Conservation (phyloP, 768 basidiomycete genomes). For the Hericium coralloides region DNA sequence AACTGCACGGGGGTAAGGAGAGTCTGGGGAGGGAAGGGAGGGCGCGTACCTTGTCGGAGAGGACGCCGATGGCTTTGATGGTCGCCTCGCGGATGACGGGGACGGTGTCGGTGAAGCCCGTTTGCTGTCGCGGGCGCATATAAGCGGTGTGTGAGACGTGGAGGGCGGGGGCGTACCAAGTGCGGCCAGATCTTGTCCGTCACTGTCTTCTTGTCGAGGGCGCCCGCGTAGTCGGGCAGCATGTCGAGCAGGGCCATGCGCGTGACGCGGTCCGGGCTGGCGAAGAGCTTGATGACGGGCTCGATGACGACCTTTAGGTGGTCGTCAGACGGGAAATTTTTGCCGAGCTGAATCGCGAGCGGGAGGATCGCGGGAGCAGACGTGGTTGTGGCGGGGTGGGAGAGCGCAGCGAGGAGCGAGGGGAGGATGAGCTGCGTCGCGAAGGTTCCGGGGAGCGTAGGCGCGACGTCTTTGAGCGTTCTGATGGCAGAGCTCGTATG, state of each 20-base stretch:
- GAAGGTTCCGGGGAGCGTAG: constrained; percentile 82
- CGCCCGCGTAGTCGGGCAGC: constrained; percentile 75
- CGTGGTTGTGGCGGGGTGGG: constrained; percentile 59
- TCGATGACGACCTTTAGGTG: constrained; percentile 60
- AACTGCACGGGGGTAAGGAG: constrained; percentile 39
- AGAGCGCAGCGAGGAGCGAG: constrained; percentile 63
- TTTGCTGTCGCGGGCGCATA: constrained; percentile 51
- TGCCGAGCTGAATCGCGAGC: constrained; percentile 74
- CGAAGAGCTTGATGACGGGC: constrained; percentile 77
- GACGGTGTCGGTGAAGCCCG: constrained; percentile 92
- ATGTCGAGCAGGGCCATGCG: constrained; percentile 91
- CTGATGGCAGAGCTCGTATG: constrained; percentile 25
- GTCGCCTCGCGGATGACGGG: constrained; percentile 93
- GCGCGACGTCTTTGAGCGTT: constrained; percentile 68
- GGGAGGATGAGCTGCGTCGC: constrained; percentile 82
- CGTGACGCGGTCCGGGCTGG: constrained; percentile 86
- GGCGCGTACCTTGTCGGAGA: constrained; percentile 71
- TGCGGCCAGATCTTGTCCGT: constrained; percentile 89
- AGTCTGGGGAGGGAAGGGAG: background rate
- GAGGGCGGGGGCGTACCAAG: constrained; percentile 44
- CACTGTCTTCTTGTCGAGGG: constrained; percentile 77
- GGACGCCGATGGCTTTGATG: constrained; percentile 73
- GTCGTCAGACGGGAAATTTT: constrained; percentile 57
- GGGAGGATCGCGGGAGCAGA: constrained; percentile 75
- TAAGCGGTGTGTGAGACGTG: background rate